Base-by-base conservation (phyloP, 2,329 filamentous ascomycete species). In the Cadophora sp. region DNA sequence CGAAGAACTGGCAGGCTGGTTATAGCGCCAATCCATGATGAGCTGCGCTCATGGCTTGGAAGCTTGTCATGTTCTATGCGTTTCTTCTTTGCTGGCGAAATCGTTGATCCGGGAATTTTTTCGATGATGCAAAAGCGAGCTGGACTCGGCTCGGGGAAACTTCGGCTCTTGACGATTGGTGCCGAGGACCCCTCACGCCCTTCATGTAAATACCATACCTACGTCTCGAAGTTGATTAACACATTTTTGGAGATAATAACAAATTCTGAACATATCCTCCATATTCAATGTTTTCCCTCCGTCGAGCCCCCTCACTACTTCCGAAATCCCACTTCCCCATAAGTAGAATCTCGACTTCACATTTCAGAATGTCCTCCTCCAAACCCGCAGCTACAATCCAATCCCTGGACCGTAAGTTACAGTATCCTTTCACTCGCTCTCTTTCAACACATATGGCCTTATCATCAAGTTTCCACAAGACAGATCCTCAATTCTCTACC, bases 341-440 rank as follows among this genome's bases (percentile, higher is more conserved):
- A n/a, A n/a, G n/a, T n/a, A n/a, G n/a, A n/a, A n/a, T n/a, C n/a
- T n/a, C n/a, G n/a, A n/a, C n/a, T n/a, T n/a, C n/a, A n/a, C n/a
- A n/a, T n/a, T 26, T 60, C 31, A 68, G 19, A 59, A 65, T 65
- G 66, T 55, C 66, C 29, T 34, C 40, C 37, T 51, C 37, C 4
- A 63, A 53, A 55, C 69, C 71, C 53, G 72, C 74, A 67, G 67
- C 71, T 37, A 72, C 61, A 22, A 71, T 74, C 34, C 71, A 65
- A 61, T 75, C 74, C 19, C 72, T 90, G 16, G 87, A 90, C 76
- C 87, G 59, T 61, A 29, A 61, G 58, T 34, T 11, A 5, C 31
- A 11, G 5, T 34, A 34, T 43, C 37, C 37, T 16, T 16, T 43
- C 14, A n/a, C n/a, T n/a, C n/a, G n/a, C n/a, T n/a, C n/a, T 43